Percentiles rank a stretch among this genome's conserved stretches.
These are phyloP conservation scores for Emergomyces pasteurianus DNA, from an alignment of 2,329 filamentous ascomycete species.

Conservation along the genomic window DNA sequence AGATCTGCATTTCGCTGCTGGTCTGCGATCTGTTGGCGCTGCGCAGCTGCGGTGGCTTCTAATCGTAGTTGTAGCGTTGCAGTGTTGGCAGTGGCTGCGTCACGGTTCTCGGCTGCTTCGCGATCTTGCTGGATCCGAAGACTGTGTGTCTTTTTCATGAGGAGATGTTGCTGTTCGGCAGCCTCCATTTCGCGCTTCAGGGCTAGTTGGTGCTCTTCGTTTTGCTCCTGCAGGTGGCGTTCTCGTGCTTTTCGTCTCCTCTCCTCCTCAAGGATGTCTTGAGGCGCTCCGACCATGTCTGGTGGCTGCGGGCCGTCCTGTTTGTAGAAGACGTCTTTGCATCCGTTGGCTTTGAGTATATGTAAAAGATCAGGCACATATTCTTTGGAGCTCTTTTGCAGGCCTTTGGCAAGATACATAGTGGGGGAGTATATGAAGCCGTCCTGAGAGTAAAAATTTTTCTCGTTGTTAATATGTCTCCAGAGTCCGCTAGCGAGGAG, in stretches of 20 bases:
- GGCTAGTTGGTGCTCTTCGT: conserved; percentile 11
- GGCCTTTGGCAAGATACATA: conserved; percentile 42
- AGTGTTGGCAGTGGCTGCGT: conserved; percentile 3
- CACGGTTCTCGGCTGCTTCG: conserved; percentile 8
- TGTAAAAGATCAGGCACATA: conserved; percentile 6
- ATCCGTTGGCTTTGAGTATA: conserved; percentile 9
- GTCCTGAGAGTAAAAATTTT: conserved; percentile 43
- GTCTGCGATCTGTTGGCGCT: conserved; percentile 4
- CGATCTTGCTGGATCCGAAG: conserved; percentile 10
- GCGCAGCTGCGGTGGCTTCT: conserved; percentile 7
- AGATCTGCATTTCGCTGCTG: conserved; percentile 7
- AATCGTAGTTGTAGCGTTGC: conserved; percentile 8
- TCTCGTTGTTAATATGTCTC: conserved; percentile 51
- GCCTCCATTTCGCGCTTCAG: conserved; percentile 6
- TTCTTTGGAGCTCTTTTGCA: conserved; percentile 7
- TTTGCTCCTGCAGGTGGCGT: conserved; percentile 9
- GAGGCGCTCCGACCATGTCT: conserved; percentile 12
- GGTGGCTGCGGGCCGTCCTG: conserved; percentile 8
- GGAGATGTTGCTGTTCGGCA: conserved; percentile 6
- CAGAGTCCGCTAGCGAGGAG: conserved; percentile 54
- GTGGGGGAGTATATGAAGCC: conserved; percentile 51
- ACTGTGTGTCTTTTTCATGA: conserved; percentile 8
- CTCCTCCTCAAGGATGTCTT: conserved; percentile 10
- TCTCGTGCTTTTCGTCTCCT: conserved; percentile 5
- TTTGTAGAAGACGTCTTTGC: conserved; percentile 12